Percentiles rank a stretch among this genome's conserved stretches.
phyloP scores from a whole-genome alignment of 371 early-diverging fungal genomes.

The Rhizopus microsporus region DNA sequence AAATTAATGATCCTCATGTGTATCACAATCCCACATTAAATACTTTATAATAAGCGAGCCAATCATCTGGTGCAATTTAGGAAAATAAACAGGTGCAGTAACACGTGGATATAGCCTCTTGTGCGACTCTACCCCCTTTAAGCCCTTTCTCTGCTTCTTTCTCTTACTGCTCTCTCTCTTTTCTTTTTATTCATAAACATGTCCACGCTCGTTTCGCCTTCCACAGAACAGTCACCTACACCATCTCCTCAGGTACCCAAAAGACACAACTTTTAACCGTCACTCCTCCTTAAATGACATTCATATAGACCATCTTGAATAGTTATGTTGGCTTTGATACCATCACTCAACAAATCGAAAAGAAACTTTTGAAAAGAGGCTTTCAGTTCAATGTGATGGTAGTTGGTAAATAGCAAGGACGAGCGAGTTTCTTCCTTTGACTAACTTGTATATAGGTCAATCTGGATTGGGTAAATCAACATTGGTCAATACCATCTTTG shows the following conservation, averaged over 20 bases:
- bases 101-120: neutral
- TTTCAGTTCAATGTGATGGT: conserved; percentile 96
- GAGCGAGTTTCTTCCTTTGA: neutral
- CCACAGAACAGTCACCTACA: neutral
- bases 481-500: conserved; percentile 94
- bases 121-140: neutral
- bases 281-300: neutral
- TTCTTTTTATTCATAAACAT: conserved; percentile 5
- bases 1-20: no score
- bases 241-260: neutral
- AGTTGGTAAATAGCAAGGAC: conserved; percentile 64
- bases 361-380: conserved; percentile 90
- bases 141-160: neutral
- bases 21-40: no score
- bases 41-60: neutral
- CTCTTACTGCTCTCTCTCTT: conserved; percentile 1
- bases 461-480: conserved; percentile 99
- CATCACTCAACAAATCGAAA: conserved; percentile 92
- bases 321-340: conserved; percentile 96
- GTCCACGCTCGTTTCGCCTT: neutral
- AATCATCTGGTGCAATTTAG: conserved; percentile 6
- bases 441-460: conserved; percentile 67
- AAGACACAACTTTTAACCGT: neutral
- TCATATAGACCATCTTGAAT: conserved; percentile 36
- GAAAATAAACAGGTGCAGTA: conserved; percentile 7